Conservation (phyloP, 1,139 yeast species). For the Pneumocystis jirovecii region DNA sequence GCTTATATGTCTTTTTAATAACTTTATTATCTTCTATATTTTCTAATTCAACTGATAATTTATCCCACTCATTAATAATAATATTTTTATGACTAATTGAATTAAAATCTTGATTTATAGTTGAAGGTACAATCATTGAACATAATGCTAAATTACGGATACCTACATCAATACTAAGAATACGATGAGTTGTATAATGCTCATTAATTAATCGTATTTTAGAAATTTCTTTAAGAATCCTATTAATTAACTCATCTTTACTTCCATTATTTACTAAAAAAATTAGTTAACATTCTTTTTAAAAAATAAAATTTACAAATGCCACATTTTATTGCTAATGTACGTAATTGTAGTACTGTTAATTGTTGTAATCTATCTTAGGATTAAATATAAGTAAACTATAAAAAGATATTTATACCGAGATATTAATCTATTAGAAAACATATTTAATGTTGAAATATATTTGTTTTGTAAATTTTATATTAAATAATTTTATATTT, state of each 20-base stretch:
- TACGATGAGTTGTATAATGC: background rate
- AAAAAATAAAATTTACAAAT: background rate
- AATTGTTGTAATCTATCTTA: background rate
- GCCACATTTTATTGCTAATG: background rate
- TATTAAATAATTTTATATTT: background rate
- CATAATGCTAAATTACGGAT: conserved; percentile 1
- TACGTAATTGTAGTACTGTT: background rate
- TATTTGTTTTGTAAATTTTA: background rate
- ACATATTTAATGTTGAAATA: background rate
- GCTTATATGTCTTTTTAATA: background rate
- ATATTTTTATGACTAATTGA: background rate
- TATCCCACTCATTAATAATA: background rate
- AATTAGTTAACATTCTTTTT: background rate
- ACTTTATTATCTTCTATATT: background rate
- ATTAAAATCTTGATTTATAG: background rate
- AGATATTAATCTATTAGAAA: background rate
- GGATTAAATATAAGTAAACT: background rate
- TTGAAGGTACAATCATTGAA: background rate
- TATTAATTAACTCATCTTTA: background rate
- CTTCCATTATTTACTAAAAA: background rate
- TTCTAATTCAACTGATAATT: background rate
- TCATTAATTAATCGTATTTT: background rate
- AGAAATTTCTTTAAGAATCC: background rate
- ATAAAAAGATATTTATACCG: background rate
- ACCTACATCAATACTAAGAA: conserved; percentile 1